phyloP scores from a whole-genome alignment of 2,329 filamentous ascomycete species.

The Mariannaea elegans region DNA sequence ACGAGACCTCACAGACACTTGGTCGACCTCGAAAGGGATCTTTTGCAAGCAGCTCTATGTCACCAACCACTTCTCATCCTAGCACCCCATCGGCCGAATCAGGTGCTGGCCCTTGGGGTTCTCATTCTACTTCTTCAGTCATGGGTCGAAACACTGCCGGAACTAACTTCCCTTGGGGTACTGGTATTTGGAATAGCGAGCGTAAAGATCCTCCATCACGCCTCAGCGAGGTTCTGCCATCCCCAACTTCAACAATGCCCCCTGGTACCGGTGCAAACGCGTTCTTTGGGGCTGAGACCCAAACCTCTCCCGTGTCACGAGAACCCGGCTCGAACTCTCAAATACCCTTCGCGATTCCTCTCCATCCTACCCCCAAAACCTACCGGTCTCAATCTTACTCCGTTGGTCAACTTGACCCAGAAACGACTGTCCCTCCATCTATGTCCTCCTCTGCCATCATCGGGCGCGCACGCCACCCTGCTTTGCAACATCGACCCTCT shows the following conservation, averaged over 20 bases:
- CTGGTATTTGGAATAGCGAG: conserved; percentile 83
- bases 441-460: conserved; percentile 59
- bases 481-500: conserved; percentile 82
- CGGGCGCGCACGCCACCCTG: conserved; percentile 68
- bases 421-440: conserved; percentile 54
- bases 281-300: conserved; percentile 61
- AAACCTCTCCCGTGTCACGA: conserved; percentile 61
- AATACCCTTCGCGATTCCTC: conserved; percentile 86
- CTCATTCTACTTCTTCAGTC: conserved; percentile 58
- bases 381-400: conserved; percentile 98
- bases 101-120: conserved; percentile 61
- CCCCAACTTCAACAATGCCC: conserved; percentile 71
- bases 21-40: conserved; percentile 77
- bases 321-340: conserved; percentile 67
- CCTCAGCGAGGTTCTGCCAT: conserved; percentile 77
- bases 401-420: conserved; percentile 85
- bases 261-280: conserved; percentile 53
- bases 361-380: conserved; percentile 90
- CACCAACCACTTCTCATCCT: conserved; percentile 81
- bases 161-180: conserved; percentile 75
- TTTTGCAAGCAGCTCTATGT: conserved; percentile 79
- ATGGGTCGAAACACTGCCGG: conserved; percentile 59
- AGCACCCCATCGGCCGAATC: conserved; percentile 78
- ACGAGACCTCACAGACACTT: conserved; percentile 75
- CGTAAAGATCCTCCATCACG: conserved; percentile 81